phyloP scores from a whole-genome alignment of 78 protist species.

The Tieghemostelium lacteum region DNA sequence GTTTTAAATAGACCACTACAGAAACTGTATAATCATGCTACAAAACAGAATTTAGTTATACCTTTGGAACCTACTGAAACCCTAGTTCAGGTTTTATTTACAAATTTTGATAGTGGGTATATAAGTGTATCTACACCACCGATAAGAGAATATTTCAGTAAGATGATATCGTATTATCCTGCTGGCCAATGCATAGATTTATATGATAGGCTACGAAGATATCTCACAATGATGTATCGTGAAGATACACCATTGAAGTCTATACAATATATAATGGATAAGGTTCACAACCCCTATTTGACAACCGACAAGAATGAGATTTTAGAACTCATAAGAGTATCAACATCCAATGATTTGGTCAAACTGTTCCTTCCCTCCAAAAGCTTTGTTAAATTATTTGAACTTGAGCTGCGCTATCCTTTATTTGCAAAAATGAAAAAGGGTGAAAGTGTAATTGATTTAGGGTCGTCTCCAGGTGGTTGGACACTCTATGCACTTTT shows the following conservation, averaged over 20 bases:
- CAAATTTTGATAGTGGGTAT: background rate
- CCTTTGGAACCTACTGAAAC: background rate
- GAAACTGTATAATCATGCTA: background rate
- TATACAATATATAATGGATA: background rate
- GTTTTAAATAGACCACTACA: background rate
- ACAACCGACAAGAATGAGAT: background rate
- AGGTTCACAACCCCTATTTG: background rate
- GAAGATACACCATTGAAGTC: background rate
- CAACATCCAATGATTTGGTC: background rate
- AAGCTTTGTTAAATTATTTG: conserved; percentile 29
- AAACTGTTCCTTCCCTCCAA: conserved; percentile 1
- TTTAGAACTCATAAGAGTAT: background rate
- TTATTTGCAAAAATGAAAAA: background rate
- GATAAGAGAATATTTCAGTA: background rate
- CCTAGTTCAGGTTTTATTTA: conserved; percentile 9
- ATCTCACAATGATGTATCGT: background rate
- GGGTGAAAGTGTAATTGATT: background rate
- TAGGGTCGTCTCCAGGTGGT: conserved; percentile 56
- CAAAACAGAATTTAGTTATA: background rate
- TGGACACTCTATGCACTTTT: conserved; percentile 30
- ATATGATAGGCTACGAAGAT: background rate
- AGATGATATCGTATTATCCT: conserved; percentile 7
- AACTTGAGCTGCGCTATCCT: background rate
- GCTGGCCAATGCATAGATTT: conserved; percentile 5
- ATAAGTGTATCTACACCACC: conserved; percentile 26